Percentiles rank a stretch among this genome's conserved stretches.
phyloP scores from a whole-genome alignment of 177 flowering plant species.

The Vitis hybrid region DNA sequence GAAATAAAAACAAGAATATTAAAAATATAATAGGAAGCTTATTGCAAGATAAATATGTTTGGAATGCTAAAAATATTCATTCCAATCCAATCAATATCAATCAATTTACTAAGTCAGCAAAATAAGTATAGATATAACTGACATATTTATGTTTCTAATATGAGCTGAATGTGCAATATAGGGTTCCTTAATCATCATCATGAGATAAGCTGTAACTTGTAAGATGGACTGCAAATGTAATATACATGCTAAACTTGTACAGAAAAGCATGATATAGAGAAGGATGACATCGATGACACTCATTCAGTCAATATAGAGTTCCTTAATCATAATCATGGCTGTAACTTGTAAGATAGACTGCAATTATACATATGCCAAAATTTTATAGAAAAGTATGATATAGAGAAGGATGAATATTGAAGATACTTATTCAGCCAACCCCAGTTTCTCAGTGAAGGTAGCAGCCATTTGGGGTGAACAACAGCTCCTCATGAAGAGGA shows the following conservation, averaged over 20 bases:
- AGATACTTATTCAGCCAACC: background rate
- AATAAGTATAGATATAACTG: background rate
- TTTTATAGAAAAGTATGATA: too few species aligned
- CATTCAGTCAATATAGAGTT: too few species aligned
- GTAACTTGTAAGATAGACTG: too few species aligned
- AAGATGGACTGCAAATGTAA: background rate
- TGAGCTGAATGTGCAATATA: too few species aligned
- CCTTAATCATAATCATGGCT: too few species aligned
- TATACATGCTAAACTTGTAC: background rate
- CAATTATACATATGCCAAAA: too few species aligned
- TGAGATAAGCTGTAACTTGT: background rate
- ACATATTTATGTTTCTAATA: background rate
- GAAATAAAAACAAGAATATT: background rate
- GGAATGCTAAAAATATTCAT: background rate
- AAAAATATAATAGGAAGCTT: background rate
- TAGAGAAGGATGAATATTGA: background rate
- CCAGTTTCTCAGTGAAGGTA: background rate
- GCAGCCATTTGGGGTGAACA: background rate
- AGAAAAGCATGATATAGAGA: background rate
- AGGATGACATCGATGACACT: background rate
- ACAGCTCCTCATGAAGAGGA: background rate
- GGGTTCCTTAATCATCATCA: background rate
- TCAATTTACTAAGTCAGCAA: background rate
- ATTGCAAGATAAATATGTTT: background rate
- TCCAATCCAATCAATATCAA: too few species aligned